Conservation (phyloP, 1,139 yeast species). For the Yamadazyma diddensiae region DNA sequence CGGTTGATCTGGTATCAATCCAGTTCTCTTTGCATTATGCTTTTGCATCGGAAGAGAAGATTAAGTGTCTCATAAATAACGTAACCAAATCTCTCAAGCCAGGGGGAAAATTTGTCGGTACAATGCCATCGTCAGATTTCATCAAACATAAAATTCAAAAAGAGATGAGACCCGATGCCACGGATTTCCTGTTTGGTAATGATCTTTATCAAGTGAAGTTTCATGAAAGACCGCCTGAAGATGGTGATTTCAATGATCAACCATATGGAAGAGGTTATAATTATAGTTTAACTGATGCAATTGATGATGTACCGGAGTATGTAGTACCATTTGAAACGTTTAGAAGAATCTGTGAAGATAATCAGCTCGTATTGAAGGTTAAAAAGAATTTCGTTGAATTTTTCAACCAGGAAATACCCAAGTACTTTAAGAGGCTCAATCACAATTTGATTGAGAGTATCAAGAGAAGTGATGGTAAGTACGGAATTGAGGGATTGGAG, state of each 20-base stretch:
- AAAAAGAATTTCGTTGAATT: constrained; percentile 80
- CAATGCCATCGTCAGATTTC: constrained; percentile 90
- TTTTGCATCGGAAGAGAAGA: constrained; percentile 80
- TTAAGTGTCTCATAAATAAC: constrained; percentile 67
- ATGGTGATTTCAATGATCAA: constrained; percentile 60
- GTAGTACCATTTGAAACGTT: constrained; percentile 95
- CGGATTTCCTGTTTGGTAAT: constrained; percentile 72
- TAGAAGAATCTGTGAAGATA: constrained; percentile 79
- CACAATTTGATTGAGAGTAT: constrained; percentile 69
- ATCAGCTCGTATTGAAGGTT: constrained; percentile 68
- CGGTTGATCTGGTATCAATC: constrained; percentile 83
- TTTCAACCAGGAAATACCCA: constrained; percentile 76
- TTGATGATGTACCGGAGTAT: constrained; percentile 93
- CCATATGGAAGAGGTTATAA: constrained; percentile 84
- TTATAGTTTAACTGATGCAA: constrained; percentile 86
- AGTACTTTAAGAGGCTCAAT: constrained; percentile 56
- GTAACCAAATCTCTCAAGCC: constrained; percentile 70
- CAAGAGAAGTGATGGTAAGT: constrained; percentile 69
- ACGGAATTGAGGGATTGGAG: constrained; percentile 88
- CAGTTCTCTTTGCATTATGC: constrained; percentile 96
- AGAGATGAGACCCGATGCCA: constrained; percentile 40
- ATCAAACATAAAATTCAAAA: constrained; percentile 61
- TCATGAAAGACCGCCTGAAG: constrained; percentile 68
- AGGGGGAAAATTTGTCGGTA: constrained; percentile 90
- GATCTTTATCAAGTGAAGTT: constrained; percentile 77